These are phyloP conservation scores for Gliomastix tumulicola DNA, from an alignment of 2,329 filamentous ascomycete species.

Conservation along the genomic window DNA sequence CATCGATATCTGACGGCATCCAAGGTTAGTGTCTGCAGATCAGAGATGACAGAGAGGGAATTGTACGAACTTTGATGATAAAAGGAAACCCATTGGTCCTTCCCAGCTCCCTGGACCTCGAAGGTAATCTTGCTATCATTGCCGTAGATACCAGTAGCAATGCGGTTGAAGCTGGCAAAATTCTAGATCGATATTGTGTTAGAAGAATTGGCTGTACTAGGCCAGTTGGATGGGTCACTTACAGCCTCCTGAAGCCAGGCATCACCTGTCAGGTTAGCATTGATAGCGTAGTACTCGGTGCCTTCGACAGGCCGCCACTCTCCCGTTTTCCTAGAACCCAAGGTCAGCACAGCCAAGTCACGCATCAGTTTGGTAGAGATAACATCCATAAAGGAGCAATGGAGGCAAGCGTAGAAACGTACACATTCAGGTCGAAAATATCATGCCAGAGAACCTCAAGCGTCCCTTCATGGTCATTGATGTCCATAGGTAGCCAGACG, in stretches of 20 bases:
- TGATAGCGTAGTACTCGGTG: conserved; percentile 34
- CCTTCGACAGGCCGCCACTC: conserved; percentile 38
- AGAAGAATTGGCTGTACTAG: not conserved
- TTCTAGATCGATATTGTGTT: conserved; percentile 16
- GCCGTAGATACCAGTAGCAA: conserved; percentile 43
- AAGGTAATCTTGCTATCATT: conserved; percentile 46
- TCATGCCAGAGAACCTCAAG: conserved; percentile 44
- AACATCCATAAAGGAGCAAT: too few species aligned
- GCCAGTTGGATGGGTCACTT: conserved; percentile 1
- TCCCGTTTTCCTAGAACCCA: conserved; percentile 32
- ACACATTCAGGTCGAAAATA: conserved; percentile 44
- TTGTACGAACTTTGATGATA: conserved; percentile 39
- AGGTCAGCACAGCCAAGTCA: too few species aligned
- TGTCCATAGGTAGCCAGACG: conserved; percentile 45
- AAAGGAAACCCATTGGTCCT: conserved; percentile 47
- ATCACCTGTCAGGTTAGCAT: conserved; percentile 32
- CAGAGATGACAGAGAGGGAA: fast-evolving
- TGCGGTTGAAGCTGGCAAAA: conserved; percentile 36
- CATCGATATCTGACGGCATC: conserved; percentile 38
- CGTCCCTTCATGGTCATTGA: conserved; percentile 41
- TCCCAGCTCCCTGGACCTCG: conserved; percentile 35
- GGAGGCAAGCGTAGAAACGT: too few species aligned
- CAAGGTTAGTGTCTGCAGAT: not conserved
- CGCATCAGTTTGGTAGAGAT: too few species aligned
- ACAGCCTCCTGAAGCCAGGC: conserved; percentile 43